phyloP scores from a whole-genome alignment of 2,329 filamentous ascomycete genomes.

The Aureobasidium sp. region DNA sequence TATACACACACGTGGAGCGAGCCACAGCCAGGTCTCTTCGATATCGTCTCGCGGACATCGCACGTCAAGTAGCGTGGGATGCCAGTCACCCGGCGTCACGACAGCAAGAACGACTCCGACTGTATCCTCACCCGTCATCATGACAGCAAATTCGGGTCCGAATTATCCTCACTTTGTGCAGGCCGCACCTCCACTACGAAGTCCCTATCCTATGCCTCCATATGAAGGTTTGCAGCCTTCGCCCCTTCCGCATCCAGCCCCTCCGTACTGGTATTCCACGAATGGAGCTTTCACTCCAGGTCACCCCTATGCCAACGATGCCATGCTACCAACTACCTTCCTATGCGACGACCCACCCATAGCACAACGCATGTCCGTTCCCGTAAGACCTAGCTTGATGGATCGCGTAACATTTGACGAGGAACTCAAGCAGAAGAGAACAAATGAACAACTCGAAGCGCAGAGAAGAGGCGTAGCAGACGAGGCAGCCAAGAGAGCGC shows the following conservation, averaged over 20 bases:
- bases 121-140: constrained; percentile 32
- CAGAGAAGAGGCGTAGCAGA: not conserved
- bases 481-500: constrained; percentile 40
- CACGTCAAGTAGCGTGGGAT: constrained; percentile 9
- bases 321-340: no score
- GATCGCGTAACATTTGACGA: constrained; percentile 25
- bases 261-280: constrained; percentile 40
- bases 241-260: constrained; percentile 32
- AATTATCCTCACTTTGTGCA: constrained; percentile 17
- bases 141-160: no score
- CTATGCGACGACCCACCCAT: no score
- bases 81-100: constrained; percentile 20
- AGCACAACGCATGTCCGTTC: no score
- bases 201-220: constrained; percentile 27
- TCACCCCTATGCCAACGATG: not conserved
- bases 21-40: not conserved
- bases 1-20: constrained; percentile 10
- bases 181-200: not conserved
- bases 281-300: not conserved
- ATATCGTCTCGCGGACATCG: constrained; percentile 4
- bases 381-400: not conserved
- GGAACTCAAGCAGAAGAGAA: constrained; percentile 45
- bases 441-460: constrained; percentile 33
- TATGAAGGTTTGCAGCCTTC: constrained; percentile 43
- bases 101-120: constrained; percentile 42